Evolutionary conservation across 768 basidiomycete species (phyloP), one percentile per base, ranked within the genome.

Genomic region (Mycena galericulata): DNA sequence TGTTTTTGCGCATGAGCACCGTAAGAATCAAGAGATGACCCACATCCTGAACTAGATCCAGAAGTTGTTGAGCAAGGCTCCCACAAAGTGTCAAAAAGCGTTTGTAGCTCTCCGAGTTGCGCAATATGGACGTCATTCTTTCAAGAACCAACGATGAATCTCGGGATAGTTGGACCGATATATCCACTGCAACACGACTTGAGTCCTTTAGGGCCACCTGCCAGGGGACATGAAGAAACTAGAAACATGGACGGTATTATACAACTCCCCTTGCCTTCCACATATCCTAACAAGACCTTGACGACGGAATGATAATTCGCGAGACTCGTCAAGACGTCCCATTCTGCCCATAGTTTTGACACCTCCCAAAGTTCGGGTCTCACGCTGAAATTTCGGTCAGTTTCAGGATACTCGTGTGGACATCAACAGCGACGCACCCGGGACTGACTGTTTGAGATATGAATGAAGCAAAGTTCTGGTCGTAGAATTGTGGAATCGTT

Each of bases 21-120:
- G 47, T 12, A 1, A 10, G 15, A 7, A 20, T 10, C 10, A 24
- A 14, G 17, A 50, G 32, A 15, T 14, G n/a, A 57, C 55, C 10
- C 30, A 58, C 64, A 20, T 56, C 64, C 24, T 53, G 50, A 29
- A 53, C n/a, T 18, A 53, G 4, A 34, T 53, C 49, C n/a, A n/a
- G n/a, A n/a, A n/a, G n/a, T n/a, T n/a, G 11, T 30, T 50, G 49
- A 30, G 49, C 49, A 50, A 29, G 49, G 30, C 8, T 7, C 14
- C 49, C 49, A 50, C 29, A 15, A 17, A 7, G 18, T 6, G 15
- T 4, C 49, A 50, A 30, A 50, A 50, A 29, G 11, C 3, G 3
- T 30, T 50, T 50, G n/a, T 50, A 30, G 7, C 17, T 50, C 49
- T 50, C 27, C 3, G 27, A 17, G 27, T 50, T 29, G 3, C 7